Percentiles rank a stretch among this genome's conserved stretches.
Conservation (phyloP, 768 basidiomycete species). For the Ramaria sp. region DNA sequence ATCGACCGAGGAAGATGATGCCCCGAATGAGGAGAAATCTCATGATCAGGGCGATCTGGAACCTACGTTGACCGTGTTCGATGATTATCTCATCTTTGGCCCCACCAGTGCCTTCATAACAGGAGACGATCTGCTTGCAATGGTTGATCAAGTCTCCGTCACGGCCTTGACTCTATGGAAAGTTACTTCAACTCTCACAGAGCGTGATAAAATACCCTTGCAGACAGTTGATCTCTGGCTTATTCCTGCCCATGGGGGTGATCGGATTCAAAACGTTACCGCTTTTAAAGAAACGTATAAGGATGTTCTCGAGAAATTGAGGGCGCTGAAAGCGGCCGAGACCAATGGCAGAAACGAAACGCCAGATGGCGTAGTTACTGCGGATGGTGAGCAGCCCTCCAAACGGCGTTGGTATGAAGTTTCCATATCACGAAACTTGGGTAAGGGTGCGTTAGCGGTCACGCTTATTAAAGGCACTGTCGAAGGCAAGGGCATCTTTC, state of each 20-base stretch:
- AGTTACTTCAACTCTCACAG: not conserved
- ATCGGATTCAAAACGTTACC: not conserved
- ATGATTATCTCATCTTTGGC: not conserved
- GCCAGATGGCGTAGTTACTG: not conserved
- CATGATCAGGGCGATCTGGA: not conserved
- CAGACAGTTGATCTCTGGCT: not conserved
- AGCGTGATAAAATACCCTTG: not conserved
- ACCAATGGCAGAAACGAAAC: not conserved
- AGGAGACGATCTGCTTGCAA: not conserved
- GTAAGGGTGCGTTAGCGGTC: not conserved
- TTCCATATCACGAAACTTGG: not conserved
- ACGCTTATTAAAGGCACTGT: not conserved
- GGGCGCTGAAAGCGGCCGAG: not conserved
- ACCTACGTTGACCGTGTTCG: not conserved
- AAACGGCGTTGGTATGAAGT: not conserved
- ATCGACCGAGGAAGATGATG: not conserved
- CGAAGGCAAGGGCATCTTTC: not conserved
- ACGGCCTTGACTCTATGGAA: not conserved
- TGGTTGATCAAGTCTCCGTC: not conserved
- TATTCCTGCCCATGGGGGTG: not conserved
- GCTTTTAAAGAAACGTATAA: not conserved
- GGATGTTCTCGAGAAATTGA: not conserved
- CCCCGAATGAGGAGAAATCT: not conserved
- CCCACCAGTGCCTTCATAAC: not conserved
- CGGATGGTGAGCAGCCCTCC: not conserved